Percentiles rank a stretch among this genome's conserved stretches.
Evolutionary conservation across 2,329 filamentous ascomycete genomes (phyloP).

Genomic region (Alternaria burnsii): DNA sequence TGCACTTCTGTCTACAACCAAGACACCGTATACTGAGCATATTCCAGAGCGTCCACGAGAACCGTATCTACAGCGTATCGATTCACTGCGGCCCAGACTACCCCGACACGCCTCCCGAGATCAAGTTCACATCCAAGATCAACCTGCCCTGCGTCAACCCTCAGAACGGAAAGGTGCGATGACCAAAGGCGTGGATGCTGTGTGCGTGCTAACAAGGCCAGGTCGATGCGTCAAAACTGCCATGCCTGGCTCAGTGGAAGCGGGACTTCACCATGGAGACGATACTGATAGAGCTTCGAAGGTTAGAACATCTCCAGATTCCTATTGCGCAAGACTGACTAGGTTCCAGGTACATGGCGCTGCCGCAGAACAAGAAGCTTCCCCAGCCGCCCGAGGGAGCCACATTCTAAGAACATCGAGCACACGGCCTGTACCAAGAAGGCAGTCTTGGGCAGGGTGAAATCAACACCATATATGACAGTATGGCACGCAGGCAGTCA

Average conservation of each 20-base stretch:
- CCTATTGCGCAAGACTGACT: slow-evolving; percentile 13
- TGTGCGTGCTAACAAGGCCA: slow-evolving; percentile 46
- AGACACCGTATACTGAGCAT: slow-evolving; percentile 9
- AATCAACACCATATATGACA: slow-evolving; percentile 1
- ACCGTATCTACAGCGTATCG: slow-evolving; percentile 97
- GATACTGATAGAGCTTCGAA: slow-evolving; percentile 83
- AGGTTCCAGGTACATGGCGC: slow-evolving; percentile 82
- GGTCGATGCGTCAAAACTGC: slow-evolving; percentile 84
- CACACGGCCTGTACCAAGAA: not conserved
- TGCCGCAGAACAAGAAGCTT: slow-evolving; percentile 90
- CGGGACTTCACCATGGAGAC: slow-evolving; percentile 95
- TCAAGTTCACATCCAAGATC: slow-evolving; percentile 92
- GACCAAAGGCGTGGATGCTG: not conserved
- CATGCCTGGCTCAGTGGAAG: slow-evolving; percentile 89
- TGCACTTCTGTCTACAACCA: slow-evolving; percentile 49
- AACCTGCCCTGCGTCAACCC: slow-evolving; percentile 95
- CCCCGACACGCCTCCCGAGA: slow-evolving; percentile 85
- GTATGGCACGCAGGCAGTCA: slow-evolving; percentile 20
- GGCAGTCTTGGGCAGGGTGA: not conserved
- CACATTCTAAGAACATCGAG: slow-evolving; percentile 55
- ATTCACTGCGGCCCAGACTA: slow-evolving; percentile 94
- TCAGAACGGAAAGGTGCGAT: slow-evolving; percentile 73
- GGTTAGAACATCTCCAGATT: slow-evolving; percentile 58
- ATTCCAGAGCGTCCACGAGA: slow-evolving; percentile 88
- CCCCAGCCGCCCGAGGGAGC: slow-evolving; percentile 91